A percentile compares a stretch with the other conserved stretches of the same genome.
Evolutionary conservation across 129 eudicot genomes (phyloP).

Genomic region (Flaveria ramosissima): DNA sequence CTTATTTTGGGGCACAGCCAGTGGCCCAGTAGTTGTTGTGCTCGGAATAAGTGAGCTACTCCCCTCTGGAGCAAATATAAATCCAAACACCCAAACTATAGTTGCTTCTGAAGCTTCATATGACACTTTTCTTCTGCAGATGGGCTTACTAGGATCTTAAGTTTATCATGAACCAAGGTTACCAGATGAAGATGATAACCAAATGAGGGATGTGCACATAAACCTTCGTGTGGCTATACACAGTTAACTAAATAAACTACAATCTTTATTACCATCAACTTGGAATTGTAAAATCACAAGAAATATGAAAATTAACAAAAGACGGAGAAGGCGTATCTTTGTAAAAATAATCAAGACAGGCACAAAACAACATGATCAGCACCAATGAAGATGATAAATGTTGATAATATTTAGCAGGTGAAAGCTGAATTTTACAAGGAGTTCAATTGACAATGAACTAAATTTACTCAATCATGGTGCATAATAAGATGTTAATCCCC

Average conservation of each 20-base stretch:
- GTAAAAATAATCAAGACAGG: background rate
- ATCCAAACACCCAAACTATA: slow-evolving; percentile 7
- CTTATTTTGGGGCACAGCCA: no score
- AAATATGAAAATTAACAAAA: background rate
- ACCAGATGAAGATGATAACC: background rate
- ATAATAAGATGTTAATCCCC: background rate
- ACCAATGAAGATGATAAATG: background rate
- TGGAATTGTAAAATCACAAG: background rate
- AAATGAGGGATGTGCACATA: slow-evolving; percentile 15
- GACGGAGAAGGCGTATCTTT: background rate
- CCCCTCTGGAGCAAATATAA: background rate
- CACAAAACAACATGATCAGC: background rate
- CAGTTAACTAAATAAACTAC: slow-evolving; percentile 1
- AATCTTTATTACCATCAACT: background rate
- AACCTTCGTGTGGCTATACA: slow-evolving; percentile 3
- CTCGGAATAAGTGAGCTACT: background rate
- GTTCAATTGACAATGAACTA: background rate
- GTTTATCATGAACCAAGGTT: background rate
- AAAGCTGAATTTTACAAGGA: background rate
- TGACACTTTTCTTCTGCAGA: background rate
- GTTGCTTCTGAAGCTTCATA: slow-evolving; percentile 3
- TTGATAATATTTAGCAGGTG: background rate
- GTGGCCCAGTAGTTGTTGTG: no score
- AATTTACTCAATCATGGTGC: background rate
- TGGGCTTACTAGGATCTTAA: background rate